Evolutionary conservation across 2,329 filamentous ascomycete genomes (phyloP).

Genomic region (Phaeosphaeria sp.): DNA sequence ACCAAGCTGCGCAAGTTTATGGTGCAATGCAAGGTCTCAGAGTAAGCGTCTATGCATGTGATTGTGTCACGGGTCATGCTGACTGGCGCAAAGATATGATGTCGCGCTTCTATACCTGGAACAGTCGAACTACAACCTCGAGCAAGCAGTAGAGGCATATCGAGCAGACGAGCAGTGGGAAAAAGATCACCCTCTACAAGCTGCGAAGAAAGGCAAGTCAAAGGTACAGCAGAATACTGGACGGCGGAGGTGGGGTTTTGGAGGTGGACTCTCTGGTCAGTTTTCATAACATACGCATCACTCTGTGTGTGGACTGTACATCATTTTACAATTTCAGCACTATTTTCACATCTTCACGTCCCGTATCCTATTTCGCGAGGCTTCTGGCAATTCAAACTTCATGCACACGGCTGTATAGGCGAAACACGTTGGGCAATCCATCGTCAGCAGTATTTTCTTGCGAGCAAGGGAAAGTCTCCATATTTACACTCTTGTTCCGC

Average conservation of each 20-base stretch:
- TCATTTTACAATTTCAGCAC: no score
- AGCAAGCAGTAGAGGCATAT: constrained; percentile 68
- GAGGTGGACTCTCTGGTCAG: constrained; percentile 46
- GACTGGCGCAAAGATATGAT: constrained; percentile 62
- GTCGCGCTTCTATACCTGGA: constrained; percentile 78
- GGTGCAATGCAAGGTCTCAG: constrained; percentile 77
- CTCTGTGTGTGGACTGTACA: no score
- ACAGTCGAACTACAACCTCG: constrained; percentile 71
- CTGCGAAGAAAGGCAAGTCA: constrained; percentile 54
- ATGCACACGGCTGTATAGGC: neutral
- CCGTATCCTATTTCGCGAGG: no score
- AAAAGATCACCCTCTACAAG: constrained; percentile 67
- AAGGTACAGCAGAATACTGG: constrained; percentile 33
- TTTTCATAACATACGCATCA: constrained; percentile 31
- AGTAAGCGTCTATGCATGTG: constrained; percentile 60
- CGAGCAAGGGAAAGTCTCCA: neutral
- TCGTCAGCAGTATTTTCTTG: neutral
- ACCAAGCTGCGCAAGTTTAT: constrained; percentile 77
- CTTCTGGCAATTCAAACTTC: neutral
- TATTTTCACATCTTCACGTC: no score
- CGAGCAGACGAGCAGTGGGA: constrained; percentile 80
- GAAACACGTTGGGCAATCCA: neutral
- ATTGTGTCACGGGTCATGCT: constrained; percentile 21
- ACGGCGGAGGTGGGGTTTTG: constrained; percentile 45
- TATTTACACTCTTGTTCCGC: neutral